These are phyloP conservation scores for Pyricularia pennisetigena DNA, from an alignment of 2,329 filamentous ascomycete species.

Conservation along the genomic window DNA sequence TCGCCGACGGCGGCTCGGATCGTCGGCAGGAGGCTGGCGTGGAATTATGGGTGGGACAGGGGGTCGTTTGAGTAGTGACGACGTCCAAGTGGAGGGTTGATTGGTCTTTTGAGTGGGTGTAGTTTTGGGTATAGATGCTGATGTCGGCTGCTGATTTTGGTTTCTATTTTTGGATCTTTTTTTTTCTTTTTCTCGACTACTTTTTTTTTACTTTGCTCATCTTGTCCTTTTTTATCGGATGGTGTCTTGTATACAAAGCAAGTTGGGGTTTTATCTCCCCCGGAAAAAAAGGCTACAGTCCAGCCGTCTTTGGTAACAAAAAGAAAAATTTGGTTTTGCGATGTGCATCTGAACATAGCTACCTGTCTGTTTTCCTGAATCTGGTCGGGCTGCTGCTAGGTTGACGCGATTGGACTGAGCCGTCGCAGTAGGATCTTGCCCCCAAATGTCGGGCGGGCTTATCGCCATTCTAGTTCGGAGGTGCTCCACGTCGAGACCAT, in stretches of 20 bases:
- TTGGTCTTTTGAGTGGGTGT: neutral
- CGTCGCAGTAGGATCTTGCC: neutral
- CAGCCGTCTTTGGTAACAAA: neutral
- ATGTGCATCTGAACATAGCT: neutral
- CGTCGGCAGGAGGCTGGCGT: constrained; percentile 3
- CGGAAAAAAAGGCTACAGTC: neutral
- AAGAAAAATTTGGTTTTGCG: neutral
- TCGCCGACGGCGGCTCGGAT: neutral
- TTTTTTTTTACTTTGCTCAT: neutral
- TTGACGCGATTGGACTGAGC: neutral
- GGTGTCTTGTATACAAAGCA: neutral
- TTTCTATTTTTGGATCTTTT: neutral
- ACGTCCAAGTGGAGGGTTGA: neutral
- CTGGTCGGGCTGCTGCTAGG: neutral
- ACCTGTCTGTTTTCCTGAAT: no score
- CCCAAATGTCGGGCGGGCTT: neutral
- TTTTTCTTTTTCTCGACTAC: neutral
- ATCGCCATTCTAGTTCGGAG: neutral
- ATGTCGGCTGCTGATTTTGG: neutral
- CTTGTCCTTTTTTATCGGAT: neutral
- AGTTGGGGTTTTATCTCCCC: neutral
- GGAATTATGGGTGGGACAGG: constrained; percentile 5
- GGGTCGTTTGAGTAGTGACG: constrained; percentile 1
- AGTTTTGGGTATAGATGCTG: neutral
- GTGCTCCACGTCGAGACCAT: neutral